A percentile compares a stretch with the other conserved stretches of the same genome.
phyloP scores from a whole-genome alignment of 257 asterid species.

The Lavandula angustifolia region DNA sequence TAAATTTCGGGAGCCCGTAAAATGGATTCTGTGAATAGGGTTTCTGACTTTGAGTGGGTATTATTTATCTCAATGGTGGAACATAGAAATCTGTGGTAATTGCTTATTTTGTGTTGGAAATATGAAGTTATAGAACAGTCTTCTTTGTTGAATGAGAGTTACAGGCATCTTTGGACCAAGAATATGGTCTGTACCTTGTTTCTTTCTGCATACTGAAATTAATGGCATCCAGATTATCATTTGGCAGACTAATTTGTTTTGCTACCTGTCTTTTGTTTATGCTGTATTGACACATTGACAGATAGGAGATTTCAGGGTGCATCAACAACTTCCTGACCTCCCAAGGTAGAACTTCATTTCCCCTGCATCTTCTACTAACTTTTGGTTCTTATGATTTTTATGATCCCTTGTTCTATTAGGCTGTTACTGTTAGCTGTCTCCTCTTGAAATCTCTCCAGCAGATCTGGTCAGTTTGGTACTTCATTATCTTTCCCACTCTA shows the following conservation, averaged over 20 bases:
- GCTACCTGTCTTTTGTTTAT: background rate
- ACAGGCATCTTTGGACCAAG: background rate
- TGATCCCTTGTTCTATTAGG: background rate
- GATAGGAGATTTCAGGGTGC: background rate
- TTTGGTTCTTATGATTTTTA: background rate
- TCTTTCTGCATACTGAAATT: background rate
- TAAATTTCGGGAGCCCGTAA: background rate
- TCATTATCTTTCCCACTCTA: background rate
- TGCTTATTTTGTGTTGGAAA: background rate
- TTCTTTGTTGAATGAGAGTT: background rate
- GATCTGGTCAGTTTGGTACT: background rate
- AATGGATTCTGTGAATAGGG: background rate
- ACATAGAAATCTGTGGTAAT: background rate
- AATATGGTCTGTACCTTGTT: background rate
- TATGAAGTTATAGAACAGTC: background rate
- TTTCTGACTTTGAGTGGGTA: background rate
- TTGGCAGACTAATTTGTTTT: background rate
- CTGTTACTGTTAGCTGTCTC: background rate
- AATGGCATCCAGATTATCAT: background rate
- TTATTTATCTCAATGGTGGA: background rate
- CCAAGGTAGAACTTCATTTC: background rate
- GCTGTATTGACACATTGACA: background rate
- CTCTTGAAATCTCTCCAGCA: background rate
- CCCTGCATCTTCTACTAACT: background rate
- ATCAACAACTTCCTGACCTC: background rate